phyloP scores from a whole-genome alignment of 768 basidiomycete genomes.

The Tricholoma sp. region DNA sequence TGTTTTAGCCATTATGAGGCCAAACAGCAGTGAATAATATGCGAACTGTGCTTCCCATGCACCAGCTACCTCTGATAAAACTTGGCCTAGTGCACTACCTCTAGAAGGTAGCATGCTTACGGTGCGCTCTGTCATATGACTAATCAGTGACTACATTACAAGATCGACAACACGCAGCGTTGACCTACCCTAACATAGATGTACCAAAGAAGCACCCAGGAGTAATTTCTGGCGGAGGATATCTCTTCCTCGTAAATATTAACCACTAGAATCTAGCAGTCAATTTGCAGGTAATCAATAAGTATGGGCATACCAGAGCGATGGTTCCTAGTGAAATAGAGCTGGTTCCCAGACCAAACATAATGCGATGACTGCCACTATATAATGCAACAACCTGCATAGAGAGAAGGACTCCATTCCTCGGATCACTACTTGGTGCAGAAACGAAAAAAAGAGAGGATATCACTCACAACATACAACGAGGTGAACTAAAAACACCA shows the following conservation, averaged over 20 bases:
- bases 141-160: neutral
- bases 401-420: neutral
- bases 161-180: neutral
- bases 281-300: neutral
- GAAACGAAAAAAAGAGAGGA: neutral
- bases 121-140: slow-evolving; percentile 2
- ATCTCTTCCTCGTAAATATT: neutral
- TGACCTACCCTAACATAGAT: neutral
- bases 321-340: neutral
- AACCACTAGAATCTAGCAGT: neutral
- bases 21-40: neutral
- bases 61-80: neutral
- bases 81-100: neutral
- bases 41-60: neutral
- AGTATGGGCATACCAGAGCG: neutral
- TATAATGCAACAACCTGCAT: slow-evolving; percentile 1
- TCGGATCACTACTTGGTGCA: neutral
- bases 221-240: neutral
- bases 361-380: neutral
- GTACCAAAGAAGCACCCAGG: neutral
- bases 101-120: neutral
- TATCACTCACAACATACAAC: neutral
- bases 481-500: neutral
- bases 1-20: neutral
- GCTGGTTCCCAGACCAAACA: neutral